phyloP scores from a whole-genome alignment of 2,329 filamentous ascomycete species.

The Cordyceps tenuipes region DNA sequence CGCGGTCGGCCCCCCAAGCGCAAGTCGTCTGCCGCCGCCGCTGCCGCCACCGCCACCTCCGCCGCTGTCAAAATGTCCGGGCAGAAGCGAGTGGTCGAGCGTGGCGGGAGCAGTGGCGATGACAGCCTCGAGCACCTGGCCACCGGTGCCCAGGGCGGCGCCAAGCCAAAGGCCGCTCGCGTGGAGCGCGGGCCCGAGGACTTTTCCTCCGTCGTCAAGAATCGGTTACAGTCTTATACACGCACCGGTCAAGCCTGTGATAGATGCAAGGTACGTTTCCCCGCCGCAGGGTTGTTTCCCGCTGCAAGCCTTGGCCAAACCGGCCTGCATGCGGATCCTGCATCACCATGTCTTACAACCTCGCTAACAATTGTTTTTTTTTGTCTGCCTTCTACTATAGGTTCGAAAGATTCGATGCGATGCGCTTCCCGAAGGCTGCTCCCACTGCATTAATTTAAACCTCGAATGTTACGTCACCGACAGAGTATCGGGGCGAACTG shows the following conservation, averaged over 20 bases:
- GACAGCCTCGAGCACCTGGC: constrained; percentile 23
- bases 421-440: constrained; percentile 70
- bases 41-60: not conserved
- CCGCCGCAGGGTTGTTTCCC: not conserved
- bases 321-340: not conserved
- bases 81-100: constrained; percentile 35
- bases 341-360: not conserved
- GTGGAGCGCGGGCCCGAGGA: constrained; percentile 40
- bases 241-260: constrained; percentile 38
- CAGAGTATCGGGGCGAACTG: constrained; percentile 73
- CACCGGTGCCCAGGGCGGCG: constrained; percentile 13
- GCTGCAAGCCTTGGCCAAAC: not conserved
- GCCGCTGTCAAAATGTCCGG: constrained; percentile 4
- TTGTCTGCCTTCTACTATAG: constrained; percentile 29
- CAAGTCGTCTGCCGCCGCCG: not conserved
- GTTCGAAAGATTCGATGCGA: constrained; percentile 85
- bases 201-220: constrained; percentile 49
- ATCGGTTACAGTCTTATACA: constrained; percentile 45
- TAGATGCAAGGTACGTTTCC: constrained; percentile 13
- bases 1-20: not conserved
- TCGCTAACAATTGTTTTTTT: constrained; percentile 3
- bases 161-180: constrained; percentile 41
- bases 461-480: constrained; percentile 79
- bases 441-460: constrained; percentile 67
- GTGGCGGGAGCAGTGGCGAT: constrained; percentile 24